Percentiles rank a stretch among this genome's conserved stretches.
These are phyloP conservation scores for Aspergillus carbonarius DNA, from an alignment of 2,329 filamentous ascomycete species.

Conservation along the genomic window DNA sequence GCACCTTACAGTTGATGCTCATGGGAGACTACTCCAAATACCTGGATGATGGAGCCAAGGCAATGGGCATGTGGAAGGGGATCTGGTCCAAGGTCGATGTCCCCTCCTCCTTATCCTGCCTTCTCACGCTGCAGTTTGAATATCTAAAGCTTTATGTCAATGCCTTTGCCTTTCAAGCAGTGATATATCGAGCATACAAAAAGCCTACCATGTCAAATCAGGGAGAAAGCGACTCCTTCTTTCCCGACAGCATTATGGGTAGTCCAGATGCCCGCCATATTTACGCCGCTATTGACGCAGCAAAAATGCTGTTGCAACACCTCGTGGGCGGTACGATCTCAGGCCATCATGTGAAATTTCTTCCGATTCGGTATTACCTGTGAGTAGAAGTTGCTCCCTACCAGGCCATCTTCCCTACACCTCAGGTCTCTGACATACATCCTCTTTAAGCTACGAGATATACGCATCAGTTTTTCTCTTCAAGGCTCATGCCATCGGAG, in stretches of 20 bases:
- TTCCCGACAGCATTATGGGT: conserved; percentile 18
- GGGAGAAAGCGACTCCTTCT: not conserved
- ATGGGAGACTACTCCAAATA: conserved; percentile 6
- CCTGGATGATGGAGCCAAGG: conserved; percentile 3
- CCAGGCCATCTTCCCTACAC: no score
- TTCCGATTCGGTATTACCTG: conserved; percentile 15
- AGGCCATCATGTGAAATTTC: conserved; percentile 5
- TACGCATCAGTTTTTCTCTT: conserved; percentile 17
- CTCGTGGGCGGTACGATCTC: conserved; percentile 6
- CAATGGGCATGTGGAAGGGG: conserved; percentile 3
- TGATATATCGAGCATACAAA: conserved; percentile 8
- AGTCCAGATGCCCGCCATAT: conserved; percentile 19
- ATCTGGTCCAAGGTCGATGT: not conserved
- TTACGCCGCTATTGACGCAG: conserved; percentile 16
- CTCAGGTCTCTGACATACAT: no score
- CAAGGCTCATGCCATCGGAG: conserved; percentile 11
- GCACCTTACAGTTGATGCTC: not conserved
- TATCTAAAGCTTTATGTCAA: conserved; percentile 17
- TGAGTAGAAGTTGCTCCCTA: no score
- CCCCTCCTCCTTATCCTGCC: not conserved
- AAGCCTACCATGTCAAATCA: not conserved
- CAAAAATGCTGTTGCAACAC: conserved; percentile 10
- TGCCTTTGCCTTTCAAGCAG: conserved; percentile 18
- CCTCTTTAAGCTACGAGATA: conserved; percentile 7
- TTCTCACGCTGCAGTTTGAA: conserved; percentile 1